Evolutionary conservation across 73 alveolate genomes (phyloP).

Genomic region (Tetrahymena elliotti): DNA sequence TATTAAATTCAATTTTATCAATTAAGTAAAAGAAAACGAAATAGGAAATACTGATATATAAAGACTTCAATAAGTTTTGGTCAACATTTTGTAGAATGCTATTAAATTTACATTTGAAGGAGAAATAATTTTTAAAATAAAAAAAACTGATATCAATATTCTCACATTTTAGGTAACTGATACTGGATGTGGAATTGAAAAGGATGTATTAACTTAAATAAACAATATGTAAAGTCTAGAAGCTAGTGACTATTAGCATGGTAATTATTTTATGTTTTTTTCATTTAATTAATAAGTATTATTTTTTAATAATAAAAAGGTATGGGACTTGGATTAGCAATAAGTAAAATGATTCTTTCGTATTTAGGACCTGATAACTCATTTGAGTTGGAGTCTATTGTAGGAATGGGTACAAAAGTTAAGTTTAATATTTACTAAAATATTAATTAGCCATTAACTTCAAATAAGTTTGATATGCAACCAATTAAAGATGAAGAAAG

Average conservation of each 20-base stretch:
- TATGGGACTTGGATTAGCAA: neutral
- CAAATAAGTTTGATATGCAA: neutral
- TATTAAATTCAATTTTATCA: neutral
- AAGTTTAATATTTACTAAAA: neutral
- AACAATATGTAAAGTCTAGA: neutral
- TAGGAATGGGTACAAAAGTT: neutral
- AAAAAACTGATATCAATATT: neutral
- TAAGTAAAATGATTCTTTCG: neutral
- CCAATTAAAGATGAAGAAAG: neutral
- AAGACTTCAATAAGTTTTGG: neutral
- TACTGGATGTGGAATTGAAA: neutral
- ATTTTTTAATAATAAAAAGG: neutral
- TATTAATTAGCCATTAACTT: neutral
- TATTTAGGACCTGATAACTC: neutral
- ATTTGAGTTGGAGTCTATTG: neutral
- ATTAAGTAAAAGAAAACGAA: neutral
- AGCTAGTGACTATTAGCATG: neutral
- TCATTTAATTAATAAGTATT: neutral
- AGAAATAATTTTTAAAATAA: neutral
- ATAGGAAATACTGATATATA: neutral
- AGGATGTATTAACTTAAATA: neutral
- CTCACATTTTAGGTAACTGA: neutral
- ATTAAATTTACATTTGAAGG: neutral
- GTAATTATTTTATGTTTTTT: neutral
- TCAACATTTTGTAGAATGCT: neutral